These are phyloP conservation scores for Fomitopsis betulina DNA, from an alignment of 1,284 basidiomycete genomes.

Conservation along the genomic window DNA sequence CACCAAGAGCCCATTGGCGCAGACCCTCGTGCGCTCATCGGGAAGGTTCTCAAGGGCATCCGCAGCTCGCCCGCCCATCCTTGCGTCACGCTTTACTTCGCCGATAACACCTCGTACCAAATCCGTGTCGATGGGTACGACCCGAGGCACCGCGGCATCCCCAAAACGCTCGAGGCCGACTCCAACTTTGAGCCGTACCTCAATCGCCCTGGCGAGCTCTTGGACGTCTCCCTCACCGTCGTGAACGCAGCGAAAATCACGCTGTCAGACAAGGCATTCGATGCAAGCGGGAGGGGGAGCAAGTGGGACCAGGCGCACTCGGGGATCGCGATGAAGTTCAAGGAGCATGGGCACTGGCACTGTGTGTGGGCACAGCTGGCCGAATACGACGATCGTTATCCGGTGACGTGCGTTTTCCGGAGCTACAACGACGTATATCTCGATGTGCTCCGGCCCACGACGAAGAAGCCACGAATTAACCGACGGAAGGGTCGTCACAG, in stretches of 20 bases:
- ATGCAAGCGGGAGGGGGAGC: slow-evolving; percentile 27
- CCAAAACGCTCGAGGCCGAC: slow-evolving; percentile 57
- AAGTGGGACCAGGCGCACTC: slow-evolving; percentile 56
- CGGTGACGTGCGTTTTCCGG: slow-evolving; percentile 42
- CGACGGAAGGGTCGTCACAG: not conserved
- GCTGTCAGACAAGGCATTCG: slow-evolving; percentile 54
- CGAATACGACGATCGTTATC: slow-evolving; percentile 37
- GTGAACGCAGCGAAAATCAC: slow-evolving; percentile 49
- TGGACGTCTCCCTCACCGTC: slow-evolving; percentile 38
- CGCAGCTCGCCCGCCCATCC: slow-evolving; percentile 51
- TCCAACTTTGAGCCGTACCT: slow-evolving; percentile 37
- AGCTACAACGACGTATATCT: slow-evolving; percentile 58
- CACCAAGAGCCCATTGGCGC: slow-evolving; percentile 30
- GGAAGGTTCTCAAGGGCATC: slow-evolving; percentile 46
- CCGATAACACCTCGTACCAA: slow-evolving; percentile 50
- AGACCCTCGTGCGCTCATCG: slow-evolving; percentile 44
- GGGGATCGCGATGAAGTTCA: slow-evolving; percentile 44
- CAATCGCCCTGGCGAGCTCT: slow-evolving; percentile 31
- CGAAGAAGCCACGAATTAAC: not conserved
- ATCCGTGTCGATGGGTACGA: slow-evolving; percentile 60
- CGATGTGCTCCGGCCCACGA: slow-evolving; percentile 19
- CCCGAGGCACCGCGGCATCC: slow-evolving; percentile 48
- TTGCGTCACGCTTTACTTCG: slow-evolving; percentile 48
- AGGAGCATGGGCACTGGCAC: slow-evolving; percentile 45
- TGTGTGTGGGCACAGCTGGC: slow-evolving; percentile 58